Evolutionary conservation across 2,329 filamentous ascomycete genomes (phyloP).

Genomic region (Arthrobotrys megalospora): DNA sequence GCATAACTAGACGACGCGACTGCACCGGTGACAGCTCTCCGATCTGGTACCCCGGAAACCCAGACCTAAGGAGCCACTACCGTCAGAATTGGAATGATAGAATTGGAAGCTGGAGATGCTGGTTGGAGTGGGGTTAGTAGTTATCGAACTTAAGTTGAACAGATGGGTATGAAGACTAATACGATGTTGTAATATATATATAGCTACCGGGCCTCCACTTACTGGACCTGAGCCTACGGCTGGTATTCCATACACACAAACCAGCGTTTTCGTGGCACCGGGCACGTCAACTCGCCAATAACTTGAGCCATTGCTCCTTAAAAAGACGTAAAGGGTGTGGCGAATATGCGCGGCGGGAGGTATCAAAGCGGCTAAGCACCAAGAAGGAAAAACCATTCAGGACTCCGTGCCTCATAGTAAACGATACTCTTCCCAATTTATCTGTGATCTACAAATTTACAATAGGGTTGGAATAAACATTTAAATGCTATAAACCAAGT

Average conservation of each 20-base stretch:
- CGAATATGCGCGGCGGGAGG: no score
- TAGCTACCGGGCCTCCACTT: not conserved
- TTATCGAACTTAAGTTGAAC: not conserved
- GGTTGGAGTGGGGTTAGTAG: constrained; percentile 11
- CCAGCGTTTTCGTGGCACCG: no score
- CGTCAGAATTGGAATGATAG: constrained; percentile 23
- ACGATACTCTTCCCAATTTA: no score
- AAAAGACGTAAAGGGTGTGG: no score
- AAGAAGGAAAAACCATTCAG: no score
- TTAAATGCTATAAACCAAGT: no score
- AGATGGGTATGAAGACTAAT: not conserved
- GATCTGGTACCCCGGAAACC: constrained; percentile 24
- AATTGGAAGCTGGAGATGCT: constrained; percentile 30
- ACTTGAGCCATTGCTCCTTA: no score
- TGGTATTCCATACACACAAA: not conserved
- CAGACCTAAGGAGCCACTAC: not conserved
- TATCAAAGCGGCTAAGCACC: no score
- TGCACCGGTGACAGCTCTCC: not conserved
- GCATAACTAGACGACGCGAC: not conserved
- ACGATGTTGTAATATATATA: not conserved
- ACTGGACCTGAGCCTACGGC: not conserved
- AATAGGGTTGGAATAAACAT: no score
- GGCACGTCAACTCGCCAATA: no score
- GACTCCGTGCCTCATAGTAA: no score
- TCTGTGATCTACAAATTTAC: no score